Percentiles rank a stretch among this genome's conserved stretches.
Evolutionary conservation across 495 filamentous ascomycete genomes (phyloP).

Genomic region (Geopyxis carbonaria): DNA sequence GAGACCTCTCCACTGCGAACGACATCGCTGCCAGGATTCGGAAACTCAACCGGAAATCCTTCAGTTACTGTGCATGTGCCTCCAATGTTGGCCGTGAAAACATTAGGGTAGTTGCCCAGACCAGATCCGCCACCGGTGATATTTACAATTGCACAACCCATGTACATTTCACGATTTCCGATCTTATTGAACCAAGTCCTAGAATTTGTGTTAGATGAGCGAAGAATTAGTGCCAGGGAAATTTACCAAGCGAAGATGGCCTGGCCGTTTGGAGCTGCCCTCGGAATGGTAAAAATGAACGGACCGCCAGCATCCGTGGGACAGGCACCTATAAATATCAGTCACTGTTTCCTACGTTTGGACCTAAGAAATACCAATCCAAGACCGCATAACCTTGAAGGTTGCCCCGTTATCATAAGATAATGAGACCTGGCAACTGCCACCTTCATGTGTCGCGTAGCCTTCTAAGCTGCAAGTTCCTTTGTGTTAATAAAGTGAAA

Average conservation of each 20-base stretch:
- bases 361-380: constrained; percentile 42
- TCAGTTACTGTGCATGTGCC: constrained; percentile 16
- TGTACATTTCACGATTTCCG: constrained; percentile 49
- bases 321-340: too few relatives aligned
- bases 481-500: too few relatives aligned
- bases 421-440: constrained; percentile 48
- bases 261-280: constrained; percentile 25
- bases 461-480: too few relatives aligned
- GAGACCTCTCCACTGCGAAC: too few relatives aligned
- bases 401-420: constrained; percentile 44
- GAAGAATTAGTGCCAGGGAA: background rate
- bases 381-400: constrained; percentile 49
- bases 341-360: background rate
- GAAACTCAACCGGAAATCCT: constrained; percentile 16
- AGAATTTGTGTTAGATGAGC: background rate
- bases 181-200: constrained; percentile 44
- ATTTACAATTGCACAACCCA: constrained; percentile 40
- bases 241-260: constrained; percentile 15
- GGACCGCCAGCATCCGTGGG: constrained; percentile 27
- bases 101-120: constrained; percentile 9
- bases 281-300: constrained; percentile 49
- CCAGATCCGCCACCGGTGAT: constrained; percentile 31
- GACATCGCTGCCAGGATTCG: constrained; percentile 15
- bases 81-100: constrained; percentile 23
- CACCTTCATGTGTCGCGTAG: constrained; percentile 43